Evolutionary conservation across 495 filamentous ascomycete genomes (phyloP), one percentile per base, ranked within the genome.

Genomic region (Podospora pseudocomata): DNA sequence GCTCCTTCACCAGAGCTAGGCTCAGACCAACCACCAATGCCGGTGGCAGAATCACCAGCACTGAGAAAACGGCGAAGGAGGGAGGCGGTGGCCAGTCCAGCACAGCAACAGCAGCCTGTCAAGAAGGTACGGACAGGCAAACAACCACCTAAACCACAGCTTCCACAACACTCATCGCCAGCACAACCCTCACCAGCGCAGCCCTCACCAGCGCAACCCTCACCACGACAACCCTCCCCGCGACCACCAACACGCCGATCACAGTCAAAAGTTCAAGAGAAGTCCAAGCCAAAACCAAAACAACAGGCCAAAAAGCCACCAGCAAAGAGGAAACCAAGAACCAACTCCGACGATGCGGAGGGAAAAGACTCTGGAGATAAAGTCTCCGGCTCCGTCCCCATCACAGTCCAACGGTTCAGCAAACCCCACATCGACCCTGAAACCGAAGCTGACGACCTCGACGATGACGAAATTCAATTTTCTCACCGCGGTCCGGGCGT

Each of bases 401-500:
- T 85, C 49, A 78, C 76, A 1, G 81, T 85, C 34, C 82, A 85
- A 69, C 76, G 82, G 64, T 84, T 82, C 64, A 82, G 78, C 34
- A 82, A 76, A 66, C 74, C 72, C 2, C 23, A 23, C 3, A 57
- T 30, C 1, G 70, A 67, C 49, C 68, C 67, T 20, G 68, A 65
- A 15, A 74, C 70, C 19, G 77, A 72, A 18, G 80, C 80, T 39
- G 82, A 84, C 26, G 30, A 63, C 7, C 73, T 76, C 58, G 74
- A 73, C 15, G 83, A 83, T 68, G 66, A 75, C 20, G 80, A 82
- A 0, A 85, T 86, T 55, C 80, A 83, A 5, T 83, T 82, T 54
- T 72, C 85, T 13, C 87, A 81, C 68, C 84, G 86, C n/a, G 82
- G 82, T 28, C 9, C 39, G 9, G 89, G 87, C 32, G 88, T 90